Evolutionary conservation across 2,329 filamentous ascomycete species (phyloP).

Genomic region (Xylaria hypoxylon): DNA sequence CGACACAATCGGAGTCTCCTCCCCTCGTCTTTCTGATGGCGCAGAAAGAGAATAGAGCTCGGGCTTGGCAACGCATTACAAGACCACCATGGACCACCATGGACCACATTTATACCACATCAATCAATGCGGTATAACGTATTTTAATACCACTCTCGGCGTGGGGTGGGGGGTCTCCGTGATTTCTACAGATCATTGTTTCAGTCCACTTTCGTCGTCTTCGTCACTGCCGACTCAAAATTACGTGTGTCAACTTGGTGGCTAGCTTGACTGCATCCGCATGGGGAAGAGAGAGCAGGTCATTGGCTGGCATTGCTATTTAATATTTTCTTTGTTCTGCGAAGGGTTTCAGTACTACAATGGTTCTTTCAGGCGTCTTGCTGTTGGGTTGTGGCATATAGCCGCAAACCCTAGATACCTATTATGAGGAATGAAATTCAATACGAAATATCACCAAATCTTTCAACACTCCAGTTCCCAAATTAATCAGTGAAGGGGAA

Average conservation of each 20-base stretch:
- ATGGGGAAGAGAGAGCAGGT: neutral
- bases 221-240: constrained; percentile 4
- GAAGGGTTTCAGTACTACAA: constrained; percentile 21
- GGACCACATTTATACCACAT: neutral
- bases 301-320: constrained; percentile 26
- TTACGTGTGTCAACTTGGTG: constrained; percentile 4
- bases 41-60: constrained; percentile 12
- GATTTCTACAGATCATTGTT: neutral
- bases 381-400: neutral
- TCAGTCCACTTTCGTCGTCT: neutral
- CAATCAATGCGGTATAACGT: constrained; percentile 12
- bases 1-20: neutral
- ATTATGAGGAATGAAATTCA: constrained; percentile 37
- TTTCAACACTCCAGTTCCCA: neutral
- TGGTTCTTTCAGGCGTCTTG: constrained; percentile 23
- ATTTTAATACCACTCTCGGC: constrained; percentile 24
- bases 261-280: constrained; percentile 1
- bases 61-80: constrained; percentile 28
- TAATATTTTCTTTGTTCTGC: constrained; percentile 24
- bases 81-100: neutral
- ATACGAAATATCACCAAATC: constrained; percentile 25
- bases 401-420: constrained; percentile 8
- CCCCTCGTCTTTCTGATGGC: constrained; percentile 5
- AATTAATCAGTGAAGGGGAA: neutral
- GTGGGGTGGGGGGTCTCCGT: constrained; percentile 16